Evolutionary conservation across 495 filamentous ascomycete genomes (phyloP).

Genomic region (Zalerion maritima): DNA sequence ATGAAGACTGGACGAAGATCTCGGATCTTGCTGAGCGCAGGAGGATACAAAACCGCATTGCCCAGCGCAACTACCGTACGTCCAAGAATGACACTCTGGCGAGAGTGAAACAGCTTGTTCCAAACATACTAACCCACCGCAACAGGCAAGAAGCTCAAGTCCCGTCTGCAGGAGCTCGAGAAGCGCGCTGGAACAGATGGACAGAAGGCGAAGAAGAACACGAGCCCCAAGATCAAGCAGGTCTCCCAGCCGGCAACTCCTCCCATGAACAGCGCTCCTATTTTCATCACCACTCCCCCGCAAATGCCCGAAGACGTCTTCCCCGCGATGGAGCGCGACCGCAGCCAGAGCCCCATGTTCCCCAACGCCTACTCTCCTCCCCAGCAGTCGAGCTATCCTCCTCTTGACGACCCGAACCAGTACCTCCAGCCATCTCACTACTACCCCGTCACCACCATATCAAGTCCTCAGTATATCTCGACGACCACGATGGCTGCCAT

Average conservation of each 20-base stretch:
- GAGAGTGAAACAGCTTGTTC: not conserved
- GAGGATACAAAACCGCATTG: conserved; percentile 94
- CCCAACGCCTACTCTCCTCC: conserved; percentile 49
- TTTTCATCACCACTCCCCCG: conserved; percentile 15
- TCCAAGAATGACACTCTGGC: conserved; percentile 15
- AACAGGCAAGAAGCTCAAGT: conserved; percentile 97
- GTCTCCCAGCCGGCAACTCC: conserved; percentile 18
- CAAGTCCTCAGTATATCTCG: conserved; percentile 49
- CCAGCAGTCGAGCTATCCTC: conserved; percentile 50
- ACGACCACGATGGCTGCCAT: conserved; percentile 42
- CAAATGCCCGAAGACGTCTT: conserved; percentile 20
- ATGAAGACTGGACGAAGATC: conserved; percentile 99
- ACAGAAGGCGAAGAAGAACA: conserved; percentile 31
- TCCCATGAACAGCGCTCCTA: conserved; percentile 14
- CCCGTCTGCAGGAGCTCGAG: conserved; percentile 90
- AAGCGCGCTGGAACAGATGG: conserved; percentile 51
- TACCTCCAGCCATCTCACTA: too few relatives aligned
- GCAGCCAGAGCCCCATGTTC: conserved; percentile 38
- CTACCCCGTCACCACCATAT: conserved; percentile 47
- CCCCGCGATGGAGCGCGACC: conserved; percentile 22
- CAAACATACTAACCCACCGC: conserved; percentile 1
- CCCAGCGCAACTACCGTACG: conserved; percentile 96
- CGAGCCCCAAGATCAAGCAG: conserved; percentile 32
- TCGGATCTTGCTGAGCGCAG: conserved; percentile 89
- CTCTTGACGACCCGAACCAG: conserved; percentile 45